Evolutionary conservation across 192 early-diverging fungal species (phyloP).

Genomic region (Chytriomyces hyalinus): DNA sequence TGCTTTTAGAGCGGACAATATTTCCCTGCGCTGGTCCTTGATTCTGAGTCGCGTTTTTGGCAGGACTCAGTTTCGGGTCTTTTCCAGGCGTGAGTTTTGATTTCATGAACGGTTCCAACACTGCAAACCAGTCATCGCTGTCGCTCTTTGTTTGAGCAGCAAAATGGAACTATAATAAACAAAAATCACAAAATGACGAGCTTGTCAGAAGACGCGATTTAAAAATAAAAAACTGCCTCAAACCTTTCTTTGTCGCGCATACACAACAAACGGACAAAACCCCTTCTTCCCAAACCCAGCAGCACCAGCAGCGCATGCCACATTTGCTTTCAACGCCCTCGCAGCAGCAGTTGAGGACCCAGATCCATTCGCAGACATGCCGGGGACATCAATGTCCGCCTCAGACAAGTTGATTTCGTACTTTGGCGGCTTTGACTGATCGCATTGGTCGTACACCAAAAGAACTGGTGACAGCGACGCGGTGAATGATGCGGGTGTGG

Average conservation of each 20-base stretch:
- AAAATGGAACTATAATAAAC: constrained; percentile 48
- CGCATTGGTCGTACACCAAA: constrained; percentile 51
- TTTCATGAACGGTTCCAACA: constrained; percentile 31
- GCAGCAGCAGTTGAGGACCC: background rate
- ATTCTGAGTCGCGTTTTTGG: background rate
- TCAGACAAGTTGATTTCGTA: constrained; percentile 48
- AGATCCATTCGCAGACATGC: background rate
- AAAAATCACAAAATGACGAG: background rate
- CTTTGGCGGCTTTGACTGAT: constrained; percentile 54
- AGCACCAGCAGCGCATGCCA: constrained; percentile 5
- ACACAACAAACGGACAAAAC: constrained; percentile 40
- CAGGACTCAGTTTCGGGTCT: background rate
- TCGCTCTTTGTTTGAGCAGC: constrained; percentile 52
- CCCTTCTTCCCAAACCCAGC: constrained; percentile 36
- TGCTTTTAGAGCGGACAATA: constrained; percentile 1
- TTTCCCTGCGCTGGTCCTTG: constrained; percentile 9
- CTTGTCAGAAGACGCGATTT: background rate
- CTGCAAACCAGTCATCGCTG: constrained; percentile 52
- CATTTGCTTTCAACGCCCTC: background rate
- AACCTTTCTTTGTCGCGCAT: constrained; percentile 41
- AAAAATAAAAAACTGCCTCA: background rate
- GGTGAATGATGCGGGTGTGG: background rate
- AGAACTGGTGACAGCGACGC: constrained; percentile 14
- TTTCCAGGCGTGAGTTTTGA: constrained; percentile 3
- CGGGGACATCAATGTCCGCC: constrained; percentile 30